A percentile compares a stretch with the other conserved stretches of the same genome.
Conservation (phyloP, 2,329 filamentous ascomycete genomes). For the Fusarium torreyae region DNA sequence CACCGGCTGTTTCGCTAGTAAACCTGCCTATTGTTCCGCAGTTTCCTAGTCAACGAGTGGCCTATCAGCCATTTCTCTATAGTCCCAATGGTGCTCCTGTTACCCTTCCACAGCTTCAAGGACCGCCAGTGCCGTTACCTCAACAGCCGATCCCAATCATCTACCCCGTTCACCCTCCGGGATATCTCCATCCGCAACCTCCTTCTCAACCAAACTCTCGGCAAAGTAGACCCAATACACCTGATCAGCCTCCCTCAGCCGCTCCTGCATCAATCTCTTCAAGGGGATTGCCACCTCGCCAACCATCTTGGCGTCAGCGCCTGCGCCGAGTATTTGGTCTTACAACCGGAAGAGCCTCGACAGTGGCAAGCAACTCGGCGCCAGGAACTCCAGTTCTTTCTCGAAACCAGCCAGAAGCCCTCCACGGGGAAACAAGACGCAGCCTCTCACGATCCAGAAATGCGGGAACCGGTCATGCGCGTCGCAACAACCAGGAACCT, state of each 20-base stretch:
- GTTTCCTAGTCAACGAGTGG: conserved; percentile 13
- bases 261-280: conserved; percentile 8
- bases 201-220: background rate
- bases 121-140: background rate
- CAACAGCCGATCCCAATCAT: conserved; percentile 20
- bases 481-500: background rate
- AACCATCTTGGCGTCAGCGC: conserved; percentile 50
- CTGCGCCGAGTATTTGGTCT: conserved; percentile 49
- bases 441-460: background rate
- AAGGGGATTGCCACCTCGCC: conserved; percentile 20
- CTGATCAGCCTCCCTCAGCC: background rate
- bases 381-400: conserved; percentile 29
- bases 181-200: background rate
- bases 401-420: conserved; percentile 1
- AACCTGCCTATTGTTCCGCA: conserved; percentile 40
- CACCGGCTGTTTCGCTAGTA: conserved; percentile 15
- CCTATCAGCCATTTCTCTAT: conserved; percentile 43
- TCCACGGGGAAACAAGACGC: background rate
- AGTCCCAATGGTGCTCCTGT: background rate
- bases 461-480: background rate
- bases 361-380: conserved; percentile 51
- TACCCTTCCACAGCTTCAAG: conserved; percentile 6
- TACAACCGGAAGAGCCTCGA: conserved; percentile 55
- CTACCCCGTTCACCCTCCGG: conserved; percentile 6
- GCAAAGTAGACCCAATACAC: background rate